These are phyloP conservation scores for Sisymbrium irio DNA, from an alignment of 345 rosid species.

Conservation along the genomic window DNA sequence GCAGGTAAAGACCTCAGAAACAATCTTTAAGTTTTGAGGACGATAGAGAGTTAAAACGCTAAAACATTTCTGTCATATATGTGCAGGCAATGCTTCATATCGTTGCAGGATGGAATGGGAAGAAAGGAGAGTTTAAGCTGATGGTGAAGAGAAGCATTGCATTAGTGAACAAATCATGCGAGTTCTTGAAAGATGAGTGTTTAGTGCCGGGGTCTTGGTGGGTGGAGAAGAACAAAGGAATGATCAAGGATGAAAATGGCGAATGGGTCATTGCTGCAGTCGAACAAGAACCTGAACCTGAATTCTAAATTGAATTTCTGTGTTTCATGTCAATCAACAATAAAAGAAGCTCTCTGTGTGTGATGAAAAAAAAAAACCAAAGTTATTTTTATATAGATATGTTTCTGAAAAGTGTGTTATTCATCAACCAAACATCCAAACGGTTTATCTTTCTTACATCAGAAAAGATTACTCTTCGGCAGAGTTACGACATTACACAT, in stretches of 20 bases:
- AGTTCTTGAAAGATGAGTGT: slow-evolving; percentile 64
- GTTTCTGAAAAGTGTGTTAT: slow-evolving; percentile 4
- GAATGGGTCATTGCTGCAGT: slow-evolving; percentile 58
- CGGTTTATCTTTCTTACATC: slow-evolving; percentile 21
- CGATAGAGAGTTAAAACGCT: background rate
- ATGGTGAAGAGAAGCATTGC: slow-evolving; percentile 82
- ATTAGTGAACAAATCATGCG: slow-evolving; percentile 75
- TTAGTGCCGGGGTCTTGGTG: slow-evolving; percentile 84
- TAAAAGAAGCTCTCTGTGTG: background rate
- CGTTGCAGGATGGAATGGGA: slow-evolving; percentile 86
- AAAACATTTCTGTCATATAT: background rate
- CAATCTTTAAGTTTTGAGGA: background rate
- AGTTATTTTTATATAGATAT: slow-evolving; percentile 25
- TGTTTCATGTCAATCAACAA: background rate
- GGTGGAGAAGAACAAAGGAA: slow-evolving; percentile 88
- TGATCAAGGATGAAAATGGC: slow-evolving; percentile 52
- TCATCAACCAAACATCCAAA: slow-evolving; percentile 27
- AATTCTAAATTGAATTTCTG: slow-evolving; percentile 31
- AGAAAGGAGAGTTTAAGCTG: slow-evolving; percentile 54
- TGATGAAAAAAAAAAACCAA: background rate
- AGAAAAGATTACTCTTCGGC: background rate
- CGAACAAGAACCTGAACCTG: slow-evolving; percentile 64
- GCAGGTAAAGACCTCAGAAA: slow-evolving; percentile 12
- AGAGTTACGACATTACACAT: slow-evolving; percentile 5
- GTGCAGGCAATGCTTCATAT: slow-evolving; percentile 70